A percentile compares a stretch with the other conserved stretches of the same genome.
Evolutionary conservation across 441 rosid genomes (phyloP).

Genomic region (Erysimum cheiri): DNA sequence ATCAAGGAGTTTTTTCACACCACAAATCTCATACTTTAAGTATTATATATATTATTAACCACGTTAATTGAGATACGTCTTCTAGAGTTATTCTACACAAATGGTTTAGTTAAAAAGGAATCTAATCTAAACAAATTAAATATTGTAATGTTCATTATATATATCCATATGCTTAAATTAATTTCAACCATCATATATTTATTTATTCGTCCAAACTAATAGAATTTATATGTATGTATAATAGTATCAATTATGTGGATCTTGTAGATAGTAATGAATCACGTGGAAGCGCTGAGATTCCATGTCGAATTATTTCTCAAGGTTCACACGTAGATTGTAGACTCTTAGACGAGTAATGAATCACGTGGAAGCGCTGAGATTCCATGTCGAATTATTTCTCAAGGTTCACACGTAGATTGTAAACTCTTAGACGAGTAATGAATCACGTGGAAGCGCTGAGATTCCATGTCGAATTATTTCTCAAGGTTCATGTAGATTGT

Average conservation of each 20-base stretch:
- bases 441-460: constrained; percentile 27
- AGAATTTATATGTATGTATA: not conserved
- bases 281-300: too few species aligned
- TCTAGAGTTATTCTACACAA: constrained; percentile 21
- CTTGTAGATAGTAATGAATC: constrained; percentile 10
- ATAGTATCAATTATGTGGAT: constrained; percentile 19
- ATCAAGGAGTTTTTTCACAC: constrained; percentile 30
- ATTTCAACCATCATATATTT: not conserved
- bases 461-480: constrained; percentile 1
- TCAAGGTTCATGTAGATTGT: constrained; percentile 11
- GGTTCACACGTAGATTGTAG: too few species aligned
- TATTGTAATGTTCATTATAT: constrained; percentile 1
- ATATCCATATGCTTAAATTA: constrained; percentile 6
- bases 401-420: too few species aligned
- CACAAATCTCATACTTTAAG: constrained; percentile 19
- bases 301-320: too few species aligned
- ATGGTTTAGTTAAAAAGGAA: constrained; percentile 22
- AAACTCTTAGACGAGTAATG: too few species aligned
- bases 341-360: too few species aligned
- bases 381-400: too few species aligned
- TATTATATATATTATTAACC: constrained; percentile 29
- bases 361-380: too few species aligned
- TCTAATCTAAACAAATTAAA: constrained; percentile 3
- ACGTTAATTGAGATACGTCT: constrained; percentile 26
- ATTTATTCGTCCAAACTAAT: not conserved